These are phyloP conservation scores for Rostrohypoxylon terebratum DNA, from an alignment of 495 filamentous ascomycete genomes.

Conservation along the genomic window DNA sequence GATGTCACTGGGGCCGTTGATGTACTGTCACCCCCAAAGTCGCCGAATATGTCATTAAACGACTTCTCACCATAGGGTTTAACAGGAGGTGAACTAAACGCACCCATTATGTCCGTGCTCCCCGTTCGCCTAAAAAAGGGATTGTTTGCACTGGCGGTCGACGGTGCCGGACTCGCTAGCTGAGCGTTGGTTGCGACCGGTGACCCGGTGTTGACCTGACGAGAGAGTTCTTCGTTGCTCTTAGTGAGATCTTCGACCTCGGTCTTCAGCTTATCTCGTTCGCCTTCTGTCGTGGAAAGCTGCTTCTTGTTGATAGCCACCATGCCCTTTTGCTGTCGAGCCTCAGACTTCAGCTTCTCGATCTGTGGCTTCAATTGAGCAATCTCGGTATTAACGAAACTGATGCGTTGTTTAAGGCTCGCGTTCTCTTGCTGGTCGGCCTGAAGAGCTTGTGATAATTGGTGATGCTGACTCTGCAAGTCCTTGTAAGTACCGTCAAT, in stretches of 20 bases:
- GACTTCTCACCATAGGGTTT: conserved; percentile 67
- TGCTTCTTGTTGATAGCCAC: conserved; percentile 99
- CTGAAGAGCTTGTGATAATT: conserved; percentile 77
- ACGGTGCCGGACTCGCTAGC: conserved; percentile 74
- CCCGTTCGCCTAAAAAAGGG: conserved; percentile 87
- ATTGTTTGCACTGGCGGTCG: conserved; percentile 82
- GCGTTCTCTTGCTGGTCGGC: conserved; percentile 90
- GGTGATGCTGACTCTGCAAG: conserved; percentile 83
- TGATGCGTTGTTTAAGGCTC: conserved; percentile 86
- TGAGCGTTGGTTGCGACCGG: conserved; percentile 51
- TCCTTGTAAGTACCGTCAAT: conserved; percentile 86
- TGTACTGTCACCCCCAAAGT: conserved; percentile 62
- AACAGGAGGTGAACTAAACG: conserved; percentile 60
- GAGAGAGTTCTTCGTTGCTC: conserved; percentile 67
- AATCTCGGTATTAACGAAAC: conserved; percentile 82
- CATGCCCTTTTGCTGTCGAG: conserved; percentile 92
- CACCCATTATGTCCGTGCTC: conserved; percentile 72
- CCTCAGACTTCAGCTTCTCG: conserved; percentile 89
- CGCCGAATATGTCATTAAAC: conserved; percentile 91
- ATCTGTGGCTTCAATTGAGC: conserved; percentile 84
- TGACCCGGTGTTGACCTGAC: conserved; percentile 57
- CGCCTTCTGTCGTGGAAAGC: conserved; percentile 85
- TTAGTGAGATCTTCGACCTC: conserved; percentile 78
- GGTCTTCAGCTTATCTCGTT: conserved; percentile 82
- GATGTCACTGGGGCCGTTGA: conserved; percentile 71